Conservation (phyloP, 2,329 filamentous ascomycete genomes). For the Colletotrichum sp. region DNA sequence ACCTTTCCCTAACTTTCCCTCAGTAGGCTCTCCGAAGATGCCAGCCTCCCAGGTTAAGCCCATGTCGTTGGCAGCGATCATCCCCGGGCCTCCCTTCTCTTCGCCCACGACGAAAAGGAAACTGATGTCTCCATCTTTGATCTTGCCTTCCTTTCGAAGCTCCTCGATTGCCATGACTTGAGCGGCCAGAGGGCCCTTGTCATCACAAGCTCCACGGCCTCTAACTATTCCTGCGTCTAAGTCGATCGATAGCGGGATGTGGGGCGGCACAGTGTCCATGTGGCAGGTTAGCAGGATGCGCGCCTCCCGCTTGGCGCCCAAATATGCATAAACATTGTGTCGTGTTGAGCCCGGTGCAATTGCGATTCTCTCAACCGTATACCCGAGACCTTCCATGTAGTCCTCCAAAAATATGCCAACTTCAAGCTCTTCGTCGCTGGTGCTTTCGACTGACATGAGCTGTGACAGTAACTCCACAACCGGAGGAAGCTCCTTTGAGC, state of each 20-base stretch:
- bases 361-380: background rate
- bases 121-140: conserved; percentile 43
- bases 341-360: background rate
- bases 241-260: background rate
- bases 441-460: background rate
- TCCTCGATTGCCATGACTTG: background rate
- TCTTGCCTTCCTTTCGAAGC: background rate
- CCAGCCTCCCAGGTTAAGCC: conserved; percentile 61
- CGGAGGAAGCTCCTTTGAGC: background rate
- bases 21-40: conserved; percentile 78
- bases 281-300: background rate
- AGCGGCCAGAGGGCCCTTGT: background rate
- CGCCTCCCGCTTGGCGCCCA: background rate
- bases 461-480: background rate
- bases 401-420: background rate
- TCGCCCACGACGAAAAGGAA: conserved; percentile 68
- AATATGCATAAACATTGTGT: background rate
- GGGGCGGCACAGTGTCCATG: background rate
- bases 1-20: conserved; percentile 70
- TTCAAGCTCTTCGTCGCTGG: background rate
- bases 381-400: background rate
- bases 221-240: background rate
- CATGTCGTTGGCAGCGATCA: conserved; percentile 56
- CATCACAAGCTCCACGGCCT: background rate
- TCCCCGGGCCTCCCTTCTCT: conserved; percentile 70